Percentiles rank a stretch among this genome's conserved stretches.
phyloP scores from a whole-genome alignment of 345 rosid genomes.

The Pseudoturritis turrita region DNA sequence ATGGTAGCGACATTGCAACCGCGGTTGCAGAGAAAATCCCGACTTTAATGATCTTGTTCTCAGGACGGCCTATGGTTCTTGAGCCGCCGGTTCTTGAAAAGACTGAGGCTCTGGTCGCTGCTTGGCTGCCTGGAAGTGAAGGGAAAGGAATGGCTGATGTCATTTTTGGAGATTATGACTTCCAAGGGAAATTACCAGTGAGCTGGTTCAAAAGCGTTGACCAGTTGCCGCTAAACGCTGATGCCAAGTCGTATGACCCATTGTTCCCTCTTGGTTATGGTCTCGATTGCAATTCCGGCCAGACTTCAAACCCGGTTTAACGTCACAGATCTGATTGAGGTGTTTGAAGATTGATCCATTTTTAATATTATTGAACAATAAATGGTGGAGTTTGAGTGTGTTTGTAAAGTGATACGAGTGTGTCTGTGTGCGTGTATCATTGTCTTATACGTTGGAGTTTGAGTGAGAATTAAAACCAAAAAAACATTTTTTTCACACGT shows the following conservation, averaged over 20 bases:
- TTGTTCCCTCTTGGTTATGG: conserved; percentile 64
- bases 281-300: neutral
- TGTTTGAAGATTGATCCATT: neutral
- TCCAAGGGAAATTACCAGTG: conserved; percentile 58
- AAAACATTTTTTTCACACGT: neutral
- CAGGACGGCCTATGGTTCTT: conserved; percentile 74
- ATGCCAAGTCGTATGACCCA: conserved; percentile 43
- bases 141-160: conserved; percentile 68
- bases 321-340: neutral
- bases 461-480: neutral
- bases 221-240: conserved; percentile 24
- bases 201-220: conserved; percentile 56
- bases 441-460: no score
- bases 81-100: conserved; percentile 50
- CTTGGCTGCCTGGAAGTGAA: conserved; percentile 89
- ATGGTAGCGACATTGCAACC: conserved; percentile 48
- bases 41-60: conserved; percentile 47
- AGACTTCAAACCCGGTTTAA: neutral
- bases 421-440: neutral
- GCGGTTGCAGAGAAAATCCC: conserved; percentile 55
- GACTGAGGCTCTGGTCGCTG: conserved; percentile 61
- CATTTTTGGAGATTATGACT: conserved; percentile 61
- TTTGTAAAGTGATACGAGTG: neutral
- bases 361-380: neutral
- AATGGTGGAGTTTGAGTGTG: neutral